A percentile compares a stretch with the other conserved stretches of the same genome.
Evolutionary conservation across 2,329 filamentous ascomycete genomes (phyloP).

Genomic region (Pestalotiopsis sp.): DNA sequence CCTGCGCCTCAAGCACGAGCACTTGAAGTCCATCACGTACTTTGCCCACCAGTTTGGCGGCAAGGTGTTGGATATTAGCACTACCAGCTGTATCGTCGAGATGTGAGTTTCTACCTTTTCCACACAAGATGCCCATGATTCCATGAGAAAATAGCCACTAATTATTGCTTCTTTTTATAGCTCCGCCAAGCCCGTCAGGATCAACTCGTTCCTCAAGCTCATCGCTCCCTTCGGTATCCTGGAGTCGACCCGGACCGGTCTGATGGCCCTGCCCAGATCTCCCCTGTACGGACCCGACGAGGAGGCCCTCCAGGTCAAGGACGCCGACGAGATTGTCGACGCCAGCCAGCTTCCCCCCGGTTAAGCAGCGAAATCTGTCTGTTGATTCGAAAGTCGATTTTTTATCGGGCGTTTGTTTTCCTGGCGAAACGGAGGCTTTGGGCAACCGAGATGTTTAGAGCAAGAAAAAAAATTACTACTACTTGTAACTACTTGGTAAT

Average conservation of each 20-base stretch:
- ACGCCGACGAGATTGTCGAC: slow-evolving; percentile 93
- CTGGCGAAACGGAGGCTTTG: not conserved
- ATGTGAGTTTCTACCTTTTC: slow-evolving; percentile 62
- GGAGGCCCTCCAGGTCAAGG: slow-evolving; percentile 65
- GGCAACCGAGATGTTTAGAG: slow-evolving; percentile 19
- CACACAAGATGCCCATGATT: not conserved
- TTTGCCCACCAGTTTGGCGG: slow-evolving; percentile 97
- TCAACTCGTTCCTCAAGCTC: slow-evolving; percentile 97
- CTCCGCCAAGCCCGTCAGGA: slow-evolving; percentile 89
- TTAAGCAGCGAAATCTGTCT: too few relatives aligned
- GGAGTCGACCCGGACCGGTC: slow-evolving; percentile 90
- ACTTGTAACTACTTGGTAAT: slow-evolving; percentile 3
- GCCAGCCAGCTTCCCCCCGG: slow-evolving; percentile 91
- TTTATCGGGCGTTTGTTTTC: slow-evolving; percentile 9
- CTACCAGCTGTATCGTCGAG: slow-evolving; percentile 97
- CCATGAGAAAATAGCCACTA: not conserved
- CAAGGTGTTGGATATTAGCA: slow-evolving; percentile 97
- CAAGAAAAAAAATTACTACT: slow-evolving; percentile 9
- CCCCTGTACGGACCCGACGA: slow-evolving; percentile 78
- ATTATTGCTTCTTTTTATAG: slow-evolving; percentile 43
- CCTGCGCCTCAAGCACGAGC: slow-evolving; percentile 94
- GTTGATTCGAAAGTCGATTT: too few relatives aligned
- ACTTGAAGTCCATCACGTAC: slow-evolving; percentile 94
- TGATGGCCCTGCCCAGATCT: slow-evolving; percentile 95
- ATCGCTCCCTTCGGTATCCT: slow-evolving; percentile 93